These are phyloP conservation scores for Fusarium oligoseptatum DNA, from an alignment of 2,329 filamentous ascomycete genomes.

Conservation along the genomic window DNA sequence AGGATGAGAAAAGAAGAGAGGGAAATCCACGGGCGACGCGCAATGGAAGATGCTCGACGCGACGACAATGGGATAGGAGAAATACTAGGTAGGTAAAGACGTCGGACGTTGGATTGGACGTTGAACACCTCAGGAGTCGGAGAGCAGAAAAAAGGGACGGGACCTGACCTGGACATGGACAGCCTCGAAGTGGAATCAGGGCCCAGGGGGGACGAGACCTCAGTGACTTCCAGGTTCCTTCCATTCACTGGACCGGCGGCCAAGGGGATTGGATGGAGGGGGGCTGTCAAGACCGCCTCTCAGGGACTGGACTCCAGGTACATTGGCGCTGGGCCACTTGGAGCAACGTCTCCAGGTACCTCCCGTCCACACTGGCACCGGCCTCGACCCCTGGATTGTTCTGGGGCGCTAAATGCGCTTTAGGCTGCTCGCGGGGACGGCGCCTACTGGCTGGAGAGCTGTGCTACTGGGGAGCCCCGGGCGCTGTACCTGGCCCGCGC, in stretches of 20 bases:
- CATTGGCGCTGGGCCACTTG: conserved; percentile 37
- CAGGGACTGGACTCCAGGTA: conserved; percentile 17
- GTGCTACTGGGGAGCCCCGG: conserved; percentile 19
- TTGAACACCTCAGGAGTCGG: conserved; percentile 36
- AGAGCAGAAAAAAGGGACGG: conserved; percentile 28
- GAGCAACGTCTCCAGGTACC: conserved; percentile 36
- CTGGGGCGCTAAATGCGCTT: conserved; percentile 17
- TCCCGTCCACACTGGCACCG: conserved; percentile 29
- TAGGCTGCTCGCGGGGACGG: conserved; percentile 17
- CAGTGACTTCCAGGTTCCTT: conserved; percentile 34
- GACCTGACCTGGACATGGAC: conserved; percentile 21
- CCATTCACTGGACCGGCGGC: conserved; percentile 23
- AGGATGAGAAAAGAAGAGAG: conserved; percentile 19
- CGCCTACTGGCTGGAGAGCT: conserved; percentile 36
- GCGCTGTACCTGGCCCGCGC: conserved; percentile 40
- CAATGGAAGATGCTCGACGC: conserved; percentile 16
- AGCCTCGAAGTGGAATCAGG: conserved; percentile 33
- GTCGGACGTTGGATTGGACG: conserved; percentile 21
- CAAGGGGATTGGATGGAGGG: conserved; percentile 19
- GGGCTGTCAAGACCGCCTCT: conserved; percentile 44
- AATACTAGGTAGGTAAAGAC: conserved; percentile 14
- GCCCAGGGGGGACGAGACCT: conserved; percentile 21
- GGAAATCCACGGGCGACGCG: conserved; percentile 15
- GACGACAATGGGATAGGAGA: conserved; percentile 19
- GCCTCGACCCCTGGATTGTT: conserved; percentile 37